Base-by-base conservation (phyloP, 2,329 filamentous ascomycete species). In the Penicillium fuscoglaucum region DNA sequence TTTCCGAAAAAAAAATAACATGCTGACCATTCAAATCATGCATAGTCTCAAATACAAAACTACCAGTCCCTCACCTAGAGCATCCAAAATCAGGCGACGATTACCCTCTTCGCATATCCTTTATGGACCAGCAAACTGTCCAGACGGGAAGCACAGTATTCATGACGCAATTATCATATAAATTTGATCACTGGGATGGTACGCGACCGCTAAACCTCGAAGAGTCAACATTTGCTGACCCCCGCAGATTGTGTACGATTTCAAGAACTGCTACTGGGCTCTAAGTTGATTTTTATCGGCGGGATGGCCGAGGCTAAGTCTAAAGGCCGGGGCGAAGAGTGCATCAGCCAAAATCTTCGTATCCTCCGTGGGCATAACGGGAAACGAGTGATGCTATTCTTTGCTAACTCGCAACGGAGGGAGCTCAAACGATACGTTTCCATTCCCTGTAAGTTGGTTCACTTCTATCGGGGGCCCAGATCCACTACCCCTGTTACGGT, bases 251-350 rank as follows among this genome's bases (percentile, higher is more conserved):
- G 76, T 51, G 65, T 76, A 3, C 69, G 70, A 33, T 77, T 78
- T 46, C 76, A 78, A 55, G 76, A 78, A 58, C 55, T 74, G 3
- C 61, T 78, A 2, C 70, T 78, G 8, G 68, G 69, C 17, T 72
- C 75, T 4, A 73, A 72, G 52, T 64, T 78, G 31, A 57, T 76
- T 26, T 76, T 78, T 49, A 73, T 77, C 33, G 75, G 73, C 0
- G 76, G 76, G 0, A 76, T 78, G 52, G 75, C 76, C 1, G 75
- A 77, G 55, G 76, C 75, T 43, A 77, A 75, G 46, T 78, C 75
- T 44, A 78, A 77, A 59, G 76, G 76, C 9, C 74, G 76, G 8
- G 76, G 76, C 0, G 76, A 78, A 57, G 76, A 78, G 67, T 77
- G 75, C 53, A 78, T 78, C 66, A 78, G 75, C 50, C 76, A 78